Base-by-base conservation (phyloP, 108 stramenopile genomes). In the Conticribra weissflogii region DNA sequence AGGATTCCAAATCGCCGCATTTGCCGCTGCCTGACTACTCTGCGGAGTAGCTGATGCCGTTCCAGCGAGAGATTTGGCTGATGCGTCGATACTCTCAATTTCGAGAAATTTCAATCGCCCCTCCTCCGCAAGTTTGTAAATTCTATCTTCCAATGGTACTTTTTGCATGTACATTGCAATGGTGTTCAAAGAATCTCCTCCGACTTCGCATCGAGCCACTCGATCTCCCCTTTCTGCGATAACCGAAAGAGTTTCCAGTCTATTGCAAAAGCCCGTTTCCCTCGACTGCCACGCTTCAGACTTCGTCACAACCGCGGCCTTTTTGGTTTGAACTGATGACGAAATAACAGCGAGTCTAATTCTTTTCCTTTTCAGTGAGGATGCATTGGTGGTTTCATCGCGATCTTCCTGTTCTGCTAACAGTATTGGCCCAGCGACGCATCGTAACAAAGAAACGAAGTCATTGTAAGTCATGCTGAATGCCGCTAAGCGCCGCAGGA, bases 391-490 rank as follows among this genome's bases (percentile, higher is more conserved):
- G 22, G 56, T 36, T 36, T 77, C 63, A 17, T 66, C 68, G 16
- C 22, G 61, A 53, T 88, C 81, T 16, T 62, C 28, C 51, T 79
- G 75, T 22, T 84, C 77, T 16, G 83, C 86, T 16, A 72, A 61
- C 8, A 93, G 79, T 19, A 93, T 61, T 8, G 95, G 92, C 19
- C 89, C 86, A 32, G 86, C 89, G 52, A 88, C 79, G 28, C 85
- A 88, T 18, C 91, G 71, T 24, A 96, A 51, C 23, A 92, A 68
- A 16, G 87, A 87, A 18, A 91, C 85, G 68, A 96, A 96, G 69
- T 96, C 95, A 28, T 71, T 87, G 74, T 91, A 86, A 1, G 92
- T 86, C 92, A 93, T 93, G 63, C 84, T 82, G 60, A 91, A 91
- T 24, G 91, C 81, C 47, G 94, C 89, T 45, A 95, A 76, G 17